phyloP scores from a whole-genome alignment of 176 grass and related monocot genomes.

The Themeda triandra region DNA sequence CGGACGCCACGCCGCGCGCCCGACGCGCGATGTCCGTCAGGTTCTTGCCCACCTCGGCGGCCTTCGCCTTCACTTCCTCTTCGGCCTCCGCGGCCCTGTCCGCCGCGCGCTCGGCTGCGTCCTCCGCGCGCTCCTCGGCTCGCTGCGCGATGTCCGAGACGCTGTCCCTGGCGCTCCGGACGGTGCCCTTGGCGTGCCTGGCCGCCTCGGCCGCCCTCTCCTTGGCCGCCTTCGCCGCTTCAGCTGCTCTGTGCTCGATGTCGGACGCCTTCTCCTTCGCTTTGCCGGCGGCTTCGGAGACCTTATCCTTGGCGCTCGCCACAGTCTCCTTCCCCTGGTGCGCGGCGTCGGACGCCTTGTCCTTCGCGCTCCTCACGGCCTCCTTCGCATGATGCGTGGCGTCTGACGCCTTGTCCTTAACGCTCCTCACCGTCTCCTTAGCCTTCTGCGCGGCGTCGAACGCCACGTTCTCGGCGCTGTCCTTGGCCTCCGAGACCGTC shows the following conservation, averaged over 20 bases:
- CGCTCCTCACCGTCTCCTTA: not conserved
- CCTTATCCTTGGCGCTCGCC: constrained; percentile 20
- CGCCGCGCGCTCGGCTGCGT: not conserved
- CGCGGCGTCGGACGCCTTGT: constrained; percentile 20
- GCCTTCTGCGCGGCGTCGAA: constrained; percentile 8
- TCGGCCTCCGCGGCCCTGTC: constrained; percentile 22
- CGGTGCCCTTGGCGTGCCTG: constrained; percentile 10
- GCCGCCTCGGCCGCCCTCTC: not conserved
- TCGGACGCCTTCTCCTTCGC: constrained; percentile 22
- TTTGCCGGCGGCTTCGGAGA: constrained; percentile 1
- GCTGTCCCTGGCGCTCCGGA: constrained; percentile 13
- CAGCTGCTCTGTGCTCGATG: not conserved
- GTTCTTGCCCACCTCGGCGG: constrained; percentile 44
- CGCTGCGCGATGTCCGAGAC: not conserved
- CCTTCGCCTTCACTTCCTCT: constrained; percentile 21
- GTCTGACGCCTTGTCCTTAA: constrained; percentile 4
- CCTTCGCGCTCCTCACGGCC: not conserved
- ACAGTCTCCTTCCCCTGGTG: constrained; percentile 35
- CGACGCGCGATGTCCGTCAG: constrained; percentile 55
- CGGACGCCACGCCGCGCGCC: constrained; percentile 48
- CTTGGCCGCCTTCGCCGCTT: not conserved
- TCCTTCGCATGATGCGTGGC: not conserved
- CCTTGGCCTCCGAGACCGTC: constrained; percentile 4
- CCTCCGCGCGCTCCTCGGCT: constrained; percentile 31
- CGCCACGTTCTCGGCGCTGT: constrained; percentile 29